Evolutionary conservation across 2,329 filamentous ascomycete species (phyloP).

Genomic region (Alternaria ethzedia): DNA sequence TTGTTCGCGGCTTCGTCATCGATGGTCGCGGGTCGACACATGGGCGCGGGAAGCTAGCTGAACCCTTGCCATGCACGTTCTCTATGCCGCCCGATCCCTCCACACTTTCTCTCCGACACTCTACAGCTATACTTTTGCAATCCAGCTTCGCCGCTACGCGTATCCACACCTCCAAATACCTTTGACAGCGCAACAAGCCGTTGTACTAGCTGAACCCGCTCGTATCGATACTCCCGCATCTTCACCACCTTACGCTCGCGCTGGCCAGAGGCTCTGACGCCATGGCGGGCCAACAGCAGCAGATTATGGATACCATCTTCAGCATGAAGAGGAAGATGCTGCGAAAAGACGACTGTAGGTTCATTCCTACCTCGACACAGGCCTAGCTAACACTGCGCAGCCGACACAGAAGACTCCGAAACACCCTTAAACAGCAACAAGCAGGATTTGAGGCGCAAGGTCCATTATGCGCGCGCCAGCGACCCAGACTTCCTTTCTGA

Average conservation of each 20-base stretch:
- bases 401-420: conserved; percentile 78
- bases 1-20: conserved; percentile 10
- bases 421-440: conserved; percentile 75
- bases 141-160: conserved; percentile 1
- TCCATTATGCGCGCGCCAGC: conserved; percentile 73
- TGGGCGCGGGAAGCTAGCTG: conserved; percentile 4
- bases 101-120: neutral
- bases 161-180: neutral
- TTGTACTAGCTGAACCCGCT: neutral
- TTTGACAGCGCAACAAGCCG: neutral
- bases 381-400: conserved; percentile 53
- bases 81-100: neutral
- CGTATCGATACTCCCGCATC: neutral
- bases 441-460: conserved; percentile 78
- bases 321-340: conserved; percentile 48
- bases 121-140: neutral
- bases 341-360: conserved; percentile 44
- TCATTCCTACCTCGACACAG: neutral
- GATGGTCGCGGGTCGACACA: conserved; percentile 1
- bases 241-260: conserved; percentile 18
- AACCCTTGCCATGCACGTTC: conserved; percentile 5
- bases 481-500: conserved; percentile 67
- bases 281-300: conserved; percentile 50
- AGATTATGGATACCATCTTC: conserved; percentile 50
- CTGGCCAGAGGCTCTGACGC: conserved; percentile 28